Percentiles rank a stretch among this genome's conserved stretches.
Conservation (phyloP, 2,329 filamentous ascomycete genomes). For the Sclerotinia sclerotiorum region DNA sequence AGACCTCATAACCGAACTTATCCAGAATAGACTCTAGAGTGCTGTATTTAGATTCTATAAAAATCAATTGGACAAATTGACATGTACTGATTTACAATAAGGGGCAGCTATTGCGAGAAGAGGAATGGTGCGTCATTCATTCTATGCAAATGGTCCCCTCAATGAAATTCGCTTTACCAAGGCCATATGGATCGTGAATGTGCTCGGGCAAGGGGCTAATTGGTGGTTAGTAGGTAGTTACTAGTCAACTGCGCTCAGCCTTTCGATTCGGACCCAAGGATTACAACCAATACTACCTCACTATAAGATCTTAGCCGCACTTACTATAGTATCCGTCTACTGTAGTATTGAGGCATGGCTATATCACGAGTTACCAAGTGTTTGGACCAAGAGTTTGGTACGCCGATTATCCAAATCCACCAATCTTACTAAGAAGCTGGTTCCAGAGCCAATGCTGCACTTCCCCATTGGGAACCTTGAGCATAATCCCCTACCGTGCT, state of each 20-base stretch:
- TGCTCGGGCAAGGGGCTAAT: background rate
- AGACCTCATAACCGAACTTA: constrained; percentile 5
- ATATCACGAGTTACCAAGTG: constrained; percentile 4
- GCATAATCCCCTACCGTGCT: background rate
- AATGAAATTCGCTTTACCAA: background rate
- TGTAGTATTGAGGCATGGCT: background rate
- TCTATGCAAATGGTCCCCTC: background rate
- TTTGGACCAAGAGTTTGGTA: constrained; percentile 10
- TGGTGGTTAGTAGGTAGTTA: too few species aligned
- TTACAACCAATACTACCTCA: background rate
- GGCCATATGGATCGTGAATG: background rate
- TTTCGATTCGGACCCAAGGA: constrained; percentile 1
- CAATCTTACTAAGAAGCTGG: constrained; percentile 1
- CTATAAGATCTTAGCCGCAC: background rate
- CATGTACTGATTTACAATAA: background rate
- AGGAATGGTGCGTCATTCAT: background rate
- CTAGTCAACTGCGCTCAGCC: background rate
- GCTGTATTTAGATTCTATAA: background rate
- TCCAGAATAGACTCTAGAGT: background rate
- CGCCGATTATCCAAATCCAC: background rate
- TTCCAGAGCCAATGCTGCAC: constrained; percentile 1
- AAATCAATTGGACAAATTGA: background rate
- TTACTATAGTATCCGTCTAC: constrained; percentile 3
- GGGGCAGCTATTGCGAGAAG: background rate
- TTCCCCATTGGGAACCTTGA: background rate